These are phyloP conservation scores for Wallacemonas rigidus DNA, from an alignment of 208 protist species.

Conservation along the genomic window DNA sequence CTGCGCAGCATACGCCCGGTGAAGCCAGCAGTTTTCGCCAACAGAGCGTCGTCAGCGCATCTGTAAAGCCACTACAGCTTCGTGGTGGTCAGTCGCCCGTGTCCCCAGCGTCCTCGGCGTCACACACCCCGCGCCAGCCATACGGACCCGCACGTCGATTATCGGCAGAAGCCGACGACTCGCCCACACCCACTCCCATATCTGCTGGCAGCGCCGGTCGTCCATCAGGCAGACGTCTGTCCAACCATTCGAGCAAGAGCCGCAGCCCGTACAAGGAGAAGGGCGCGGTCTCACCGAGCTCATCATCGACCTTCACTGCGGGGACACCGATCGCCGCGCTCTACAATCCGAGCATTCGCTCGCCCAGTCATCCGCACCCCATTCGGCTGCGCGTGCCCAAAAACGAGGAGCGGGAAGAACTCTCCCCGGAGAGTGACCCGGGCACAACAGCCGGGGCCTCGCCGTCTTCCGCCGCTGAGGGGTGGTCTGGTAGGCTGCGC, in stretches of 20 bases:
- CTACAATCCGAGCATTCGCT: slow-evolving; percentile 37
- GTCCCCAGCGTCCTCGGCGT: neutral
- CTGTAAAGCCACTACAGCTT: slow-evolving; percentile 19
- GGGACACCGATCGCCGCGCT: slow-evolving; percentile 9
- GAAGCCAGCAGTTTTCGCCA: slow-evolving; percentile 20
- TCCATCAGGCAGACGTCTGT: neutral
- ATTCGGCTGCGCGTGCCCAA: slow-evolving; percentile 27
- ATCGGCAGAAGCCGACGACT: slow-evolving; percentile 8
- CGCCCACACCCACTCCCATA: neutral
- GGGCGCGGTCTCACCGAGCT: neutral
- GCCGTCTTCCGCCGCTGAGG: neutral
- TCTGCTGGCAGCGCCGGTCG: neutral
- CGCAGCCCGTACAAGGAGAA: neutral
- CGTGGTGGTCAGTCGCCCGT: slow-evolving; percentile 11
- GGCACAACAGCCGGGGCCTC: neutral
- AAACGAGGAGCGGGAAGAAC: slow-evolving; percentile 13
- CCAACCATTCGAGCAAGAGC: neutral
- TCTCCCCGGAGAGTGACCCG: neutral
- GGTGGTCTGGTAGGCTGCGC: slow-evolving; percentile 1
- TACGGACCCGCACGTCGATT: slow-evolving; percentile 8
- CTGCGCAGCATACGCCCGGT: neutral
- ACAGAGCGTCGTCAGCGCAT: slow-evolving; percentile 12
- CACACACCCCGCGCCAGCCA: slow-evolving; percentile 13
- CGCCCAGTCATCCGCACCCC: slow-evolving; percentile 21
- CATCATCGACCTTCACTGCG: neutral